phyloP scores from a whole-genome alignment of 2,329 filamentous ascomycete genomes.

The Aspergillus neoniger region DNA sequence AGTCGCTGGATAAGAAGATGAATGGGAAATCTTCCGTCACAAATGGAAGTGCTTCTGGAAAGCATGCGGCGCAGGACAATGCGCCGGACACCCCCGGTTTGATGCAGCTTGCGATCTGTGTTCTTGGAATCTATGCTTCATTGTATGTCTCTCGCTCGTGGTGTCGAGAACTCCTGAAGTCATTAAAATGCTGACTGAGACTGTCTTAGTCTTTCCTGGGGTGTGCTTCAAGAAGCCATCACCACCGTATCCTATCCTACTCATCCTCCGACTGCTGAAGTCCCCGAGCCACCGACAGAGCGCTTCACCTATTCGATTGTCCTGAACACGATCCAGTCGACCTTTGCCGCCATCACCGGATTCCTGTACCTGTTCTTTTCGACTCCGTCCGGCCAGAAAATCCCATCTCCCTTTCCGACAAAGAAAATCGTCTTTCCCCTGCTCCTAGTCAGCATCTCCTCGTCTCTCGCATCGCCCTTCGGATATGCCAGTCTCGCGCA shows the following conservation, averaged over 20 bases:
- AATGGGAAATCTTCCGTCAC: conserved; percentile 32
- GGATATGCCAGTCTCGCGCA: conserved; percentile 90
- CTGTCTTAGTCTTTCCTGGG: conserved; percentile 77
- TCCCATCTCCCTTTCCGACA: conserved; percentile 70
- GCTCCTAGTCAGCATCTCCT: conserved; percentile 80
- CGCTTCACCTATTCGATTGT: conserved; percentile 93
- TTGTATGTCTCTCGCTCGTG: conserved; percentile 63
- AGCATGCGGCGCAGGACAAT: conserved; percentile 27
- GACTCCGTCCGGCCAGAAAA: conserved; percentile 57
- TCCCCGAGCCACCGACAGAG: conserved; percentile 52
- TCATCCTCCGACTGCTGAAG: conserved; percentile 48
- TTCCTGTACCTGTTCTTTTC: conserved; percentile 72
- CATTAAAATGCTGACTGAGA: conserved; percentile 5
- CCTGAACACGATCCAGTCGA: conserved; percentile 92
- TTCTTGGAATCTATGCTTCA: conserved; percentile 93
- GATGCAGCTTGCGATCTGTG: conserved; percentile 77
- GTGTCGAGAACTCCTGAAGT: neutral
- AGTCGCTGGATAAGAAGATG: conserved; percentile 26
- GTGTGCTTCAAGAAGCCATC: conserved; percentile 92
- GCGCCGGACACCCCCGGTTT: conserved; percentile 57
- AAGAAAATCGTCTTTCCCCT: conserved; percentile 73
- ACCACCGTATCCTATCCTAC: conserved; percentile 86
- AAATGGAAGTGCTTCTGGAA: conserved; percentile 25
- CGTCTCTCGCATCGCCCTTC: conserved; percentile 88
- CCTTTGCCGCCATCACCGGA: conserved; percentile 81